Conservation (phyloP, 208 protist species). For the Leishmania gerbilli region DNA sequence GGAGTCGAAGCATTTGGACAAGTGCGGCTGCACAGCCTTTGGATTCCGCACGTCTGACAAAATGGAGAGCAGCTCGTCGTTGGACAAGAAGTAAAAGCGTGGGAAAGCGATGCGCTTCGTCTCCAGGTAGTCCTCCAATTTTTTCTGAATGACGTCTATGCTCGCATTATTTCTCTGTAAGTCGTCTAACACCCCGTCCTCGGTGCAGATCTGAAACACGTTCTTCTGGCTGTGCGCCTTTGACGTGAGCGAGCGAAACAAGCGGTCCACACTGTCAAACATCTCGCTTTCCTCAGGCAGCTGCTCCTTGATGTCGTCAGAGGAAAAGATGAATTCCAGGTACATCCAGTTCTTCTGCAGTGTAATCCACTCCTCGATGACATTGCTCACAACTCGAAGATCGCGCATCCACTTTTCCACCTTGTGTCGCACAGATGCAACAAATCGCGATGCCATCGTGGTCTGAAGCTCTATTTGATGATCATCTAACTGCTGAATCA, state of each 20-base stretch:
- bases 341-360: slow-evolving; percentile 98
- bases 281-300: slow-evolving; percentile 90
- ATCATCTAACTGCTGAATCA: slow-evolving; percentile 94
- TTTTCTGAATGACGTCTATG: slow-evolving; percentile 96
- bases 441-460: slow-evolving; percentile 91
- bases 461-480: slow-evolving; percentile 93
- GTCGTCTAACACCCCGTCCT: slow-evolving; percentile 78
- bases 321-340: slow-evolving; percentile 98
- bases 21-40: slow-evolving; percentile 94
- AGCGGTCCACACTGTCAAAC: slow-evolving; percentile 89
- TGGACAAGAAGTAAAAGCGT: slow-evolving; percentile 98
- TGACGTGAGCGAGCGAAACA: slow-evolving; percentile 91
- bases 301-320: slow-evolving; percentile 96
- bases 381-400: slow-evolving; percentile 80
- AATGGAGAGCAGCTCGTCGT: slow-evolving; percentile 98
- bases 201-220: slow-evolving; percentile 88
- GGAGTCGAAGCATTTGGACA: slow-evolving; percentile 97
- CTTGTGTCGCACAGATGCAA: slow-evolving; percentile 73
- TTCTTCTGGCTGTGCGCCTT: slow-evolving; percentile 86
- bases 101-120: slow-evolving; percentile 96
- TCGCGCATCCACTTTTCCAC: slow-evolving; percentile 93
- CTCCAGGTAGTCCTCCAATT: slow-evolving; percentile 96
- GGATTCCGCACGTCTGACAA: slow-evolving; percentile 97
- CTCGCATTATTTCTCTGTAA: slow-evolving; percentile 81
- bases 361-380: slow-evolving; percentile 96